phyloP scores from a whole-genome alignment of 441 rosid genomes.

The Pelargonium cotyledonis region DNA sequence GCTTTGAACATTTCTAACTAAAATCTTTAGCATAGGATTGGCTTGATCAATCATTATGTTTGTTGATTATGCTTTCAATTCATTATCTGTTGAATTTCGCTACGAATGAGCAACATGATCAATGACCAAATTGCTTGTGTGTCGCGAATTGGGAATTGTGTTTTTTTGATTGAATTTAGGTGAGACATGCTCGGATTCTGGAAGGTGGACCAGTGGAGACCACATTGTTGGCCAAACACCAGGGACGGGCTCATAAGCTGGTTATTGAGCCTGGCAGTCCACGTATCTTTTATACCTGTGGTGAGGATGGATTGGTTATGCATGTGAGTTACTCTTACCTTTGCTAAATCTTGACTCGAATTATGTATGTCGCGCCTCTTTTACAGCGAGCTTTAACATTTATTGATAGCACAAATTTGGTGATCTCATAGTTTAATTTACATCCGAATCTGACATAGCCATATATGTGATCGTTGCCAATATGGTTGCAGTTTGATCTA shows the following conservation, averaged over 20 bases:
- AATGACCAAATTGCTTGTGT: too few species aligned
- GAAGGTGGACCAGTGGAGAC: constrained; percentile 59
- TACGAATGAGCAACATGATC: too few species aligned
- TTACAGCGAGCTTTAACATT: too few species aligned
- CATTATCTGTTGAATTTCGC: too few species aligned
- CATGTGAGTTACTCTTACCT: constrained; percentile 46
- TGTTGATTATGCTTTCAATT: too few species aligned
- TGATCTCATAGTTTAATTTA: too few species aligned
- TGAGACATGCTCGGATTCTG: constrained; percentile 61
- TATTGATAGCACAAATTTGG: too few species aligned
- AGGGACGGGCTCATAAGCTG: constrained; percentile 66
- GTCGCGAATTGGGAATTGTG: too few species aligned
- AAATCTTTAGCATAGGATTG: too few species aligned
- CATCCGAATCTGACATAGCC: neutral
- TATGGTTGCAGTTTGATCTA: constrained; percentile 71
- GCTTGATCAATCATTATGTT: too few species aligned
- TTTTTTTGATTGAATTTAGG: constrained; percentile 27
- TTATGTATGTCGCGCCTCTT: too few species aligned
- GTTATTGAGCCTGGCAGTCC: constrained; percentile 92
- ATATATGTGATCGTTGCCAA: neutral
- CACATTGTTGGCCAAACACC: constrained; percentile 48
- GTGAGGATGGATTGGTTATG: constrained; percentile 88
- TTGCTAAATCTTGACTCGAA: neutral
- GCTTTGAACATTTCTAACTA: too few species aligned
- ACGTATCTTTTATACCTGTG: constrained; percentile 70